Evolutionary conservation across 257 asterid species (phyloP).

Genomic region (Solanum peruvianum): DNA sequence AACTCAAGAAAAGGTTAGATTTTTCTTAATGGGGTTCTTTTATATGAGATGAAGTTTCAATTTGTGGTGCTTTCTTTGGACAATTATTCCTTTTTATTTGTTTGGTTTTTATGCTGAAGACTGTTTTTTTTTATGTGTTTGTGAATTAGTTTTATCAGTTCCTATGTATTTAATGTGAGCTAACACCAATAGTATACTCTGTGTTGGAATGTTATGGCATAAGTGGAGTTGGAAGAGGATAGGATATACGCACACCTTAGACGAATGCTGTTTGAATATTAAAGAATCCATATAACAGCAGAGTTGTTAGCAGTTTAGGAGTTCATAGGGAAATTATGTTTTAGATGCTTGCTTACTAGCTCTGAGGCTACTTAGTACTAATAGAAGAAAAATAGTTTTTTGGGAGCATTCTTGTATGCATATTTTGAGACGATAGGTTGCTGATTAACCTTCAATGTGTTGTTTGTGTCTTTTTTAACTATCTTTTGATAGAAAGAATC

Average conservation of each 20-base stretch:
- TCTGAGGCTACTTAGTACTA: not conserved
- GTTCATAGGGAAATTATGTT: not conserved
- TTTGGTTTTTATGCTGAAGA: not conserved
- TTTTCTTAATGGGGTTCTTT: not conserved
- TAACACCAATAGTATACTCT: not conserved
- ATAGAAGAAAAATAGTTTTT: not conserved
- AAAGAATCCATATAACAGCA: not conserved
- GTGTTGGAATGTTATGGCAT: not conserved
- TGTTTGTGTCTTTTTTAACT: not conserved
- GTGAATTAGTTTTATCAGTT: too few relatives aligned
- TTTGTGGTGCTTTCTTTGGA: not conserved
- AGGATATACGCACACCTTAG: not conserved
- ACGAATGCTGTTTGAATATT: not conserved
- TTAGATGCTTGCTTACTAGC: not conserved
- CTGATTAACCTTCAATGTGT: not conserved
- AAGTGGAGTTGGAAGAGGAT: not conserved
- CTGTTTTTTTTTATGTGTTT: not conserved
- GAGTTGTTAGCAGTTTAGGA: not conserved
- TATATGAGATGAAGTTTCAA: not conserved
- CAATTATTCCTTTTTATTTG: not conserved
- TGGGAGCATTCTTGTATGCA: not conserved
- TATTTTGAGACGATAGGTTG: not conserved
- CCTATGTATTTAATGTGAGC: not conserved
- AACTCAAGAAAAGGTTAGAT: constrained; percentile 16
- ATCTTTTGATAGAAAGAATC: not conserved